phyloP scores from a whole-genome alignment of 305 asterid species.

The Solanum hybrid region DNA sequence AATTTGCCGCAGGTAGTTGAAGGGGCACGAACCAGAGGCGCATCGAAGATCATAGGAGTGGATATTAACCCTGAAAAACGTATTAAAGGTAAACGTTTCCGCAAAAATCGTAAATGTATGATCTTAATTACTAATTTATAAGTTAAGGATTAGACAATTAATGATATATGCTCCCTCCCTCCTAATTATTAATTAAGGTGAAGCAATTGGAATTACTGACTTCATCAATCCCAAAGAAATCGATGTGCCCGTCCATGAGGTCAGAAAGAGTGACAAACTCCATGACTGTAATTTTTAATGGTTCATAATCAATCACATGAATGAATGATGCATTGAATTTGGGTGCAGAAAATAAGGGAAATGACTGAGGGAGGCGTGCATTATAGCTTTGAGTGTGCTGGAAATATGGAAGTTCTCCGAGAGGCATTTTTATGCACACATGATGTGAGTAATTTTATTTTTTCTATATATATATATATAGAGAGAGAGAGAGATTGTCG shows the following conservation, averaged over 20 bases:
- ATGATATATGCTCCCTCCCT: neutral
- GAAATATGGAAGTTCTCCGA: slow-evolving; percentile 71
- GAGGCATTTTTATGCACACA: slow-evolving; percentile 88
- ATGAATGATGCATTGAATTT: neutral
- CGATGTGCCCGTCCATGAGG: slow-evolving; percentile 66
- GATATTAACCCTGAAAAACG: slow-evolving; percentile 56
- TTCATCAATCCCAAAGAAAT: slow-evolving; percentile 67
- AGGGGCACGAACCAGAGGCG: slow-evolving; percentile 81
- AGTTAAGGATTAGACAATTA: neutral
- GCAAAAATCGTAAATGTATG: neutral
- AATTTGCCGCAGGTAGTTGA: slow-evolving; percentile 57
- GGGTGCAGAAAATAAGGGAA: slow-evolving; percentile 66
- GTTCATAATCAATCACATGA: neutral
- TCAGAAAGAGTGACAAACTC: neutral
- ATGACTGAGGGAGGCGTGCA: slow-evolving; percentile 77
- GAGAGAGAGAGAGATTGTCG: no score
- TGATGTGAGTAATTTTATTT: slow-evolving; percentile 31
- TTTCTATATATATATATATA: no score
- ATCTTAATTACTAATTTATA: neutral
- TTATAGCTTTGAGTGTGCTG: slow-evolving; percentile 85
- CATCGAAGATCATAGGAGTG: slow-evolving; percentile 74
- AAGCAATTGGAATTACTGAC: slow-evolving; percentile 75
- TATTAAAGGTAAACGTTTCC: slow-evolving; percentile 37
- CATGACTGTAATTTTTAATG: no score
- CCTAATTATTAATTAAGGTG: slow-evolving; percentile 28